These are phyloP conservation scores for Phycomyces nitens DNA, from an alignment of 192 early-diverging fungal genomes.

Conservation along the genomic window DNA sequence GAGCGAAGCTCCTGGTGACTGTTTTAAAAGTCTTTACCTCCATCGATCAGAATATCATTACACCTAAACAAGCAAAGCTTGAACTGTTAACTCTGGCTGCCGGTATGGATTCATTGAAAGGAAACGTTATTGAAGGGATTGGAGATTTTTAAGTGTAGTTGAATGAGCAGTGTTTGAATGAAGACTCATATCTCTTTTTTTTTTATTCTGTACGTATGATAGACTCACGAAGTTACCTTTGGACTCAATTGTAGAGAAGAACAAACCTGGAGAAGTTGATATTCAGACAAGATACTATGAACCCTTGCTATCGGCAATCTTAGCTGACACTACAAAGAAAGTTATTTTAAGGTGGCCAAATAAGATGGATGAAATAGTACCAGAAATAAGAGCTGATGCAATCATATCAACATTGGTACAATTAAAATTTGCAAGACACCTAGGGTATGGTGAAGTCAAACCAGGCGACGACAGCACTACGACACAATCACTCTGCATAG, in stretches of 20 bases:
- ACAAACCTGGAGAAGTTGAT: slow-evolving; percentile 6
- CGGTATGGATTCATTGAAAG: slow-evolving; percentile 1
- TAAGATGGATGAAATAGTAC: neutral
- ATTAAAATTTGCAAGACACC: slow-evolving; percentile 3
- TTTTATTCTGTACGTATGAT: slow-evolving; percentile 12
- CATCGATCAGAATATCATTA: slow-evolving; percentile 1
- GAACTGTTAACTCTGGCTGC: slow-evolving; percentile 5
- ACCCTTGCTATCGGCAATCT: neutral
- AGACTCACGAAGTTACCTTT: slow-evolving; percentile 7
- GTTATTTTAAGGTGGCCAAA: slow-evolving; percentile 9
- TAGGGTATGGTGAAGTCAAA: slow-evolving; percentile 14
- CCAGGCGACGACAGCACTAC: slow-evolving; percentile 10
- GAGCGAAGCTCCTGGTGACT: no score
- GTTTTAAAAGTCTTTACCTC: neutral
- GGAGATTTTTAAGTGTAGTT: slow-evolving; percentile 11
- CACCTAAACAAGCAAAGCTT: slow-evolving; percentile 8
- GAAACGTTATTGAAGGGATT: slow-evolving; percentile 10
- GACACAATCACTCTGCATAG: slow-evolving; percentile 2
- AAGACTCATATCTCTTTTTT: slow-evolving; percentile 4
- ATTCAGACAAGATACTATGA: slow-evolving; percentile 14
- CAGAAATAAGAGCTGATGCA: slow-evolving; percentile 6
- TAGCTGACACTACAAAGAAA: slow-evolving; percentile 1
- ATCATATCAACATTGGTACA: slow-evolving; percentile 10
- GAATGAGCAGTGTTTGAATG: slow-evolving; percentile 13
- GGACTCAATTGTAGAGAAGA: slow-evolving; percentile 10